Base-by-base conservation (phyloP, 2,329 filamentous ascomycete species). In the Trichoderma brevicompactum region DNA sequence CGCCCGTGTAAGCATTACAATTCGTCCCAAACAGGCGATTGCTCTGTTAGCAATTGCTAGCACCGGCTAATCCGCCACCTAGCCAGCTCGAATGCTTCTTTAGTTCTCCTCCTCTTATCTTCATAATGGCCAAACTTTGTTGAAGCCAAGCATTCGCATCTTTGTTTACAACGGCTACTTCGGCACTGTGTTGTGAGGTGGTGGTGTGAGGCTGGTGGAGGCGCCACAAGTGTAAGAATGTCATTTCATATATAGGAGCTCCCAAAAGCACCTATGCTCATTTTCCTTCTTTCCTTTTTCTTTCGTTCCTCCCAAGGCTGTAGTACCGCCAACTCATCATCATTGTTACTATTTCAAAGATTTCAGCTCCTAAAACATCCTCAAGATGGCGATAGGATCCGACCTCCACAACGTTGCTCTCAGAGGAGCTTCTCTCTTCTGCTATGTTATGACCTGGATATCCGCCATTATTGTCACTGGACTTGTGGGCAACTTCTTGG, bases 41-140 rank as follows among this genome's bases (percentile, higher is more conserved):
- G 44, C 56, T 60, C 38, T 36, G 1, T 34, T 44, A 8, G 38
- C 36, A 52, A 19, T 7, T 52, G 48, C 38, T 44, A 62, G 46
- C 59, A 62, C 23, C 38, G 38, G 48, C 59, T 28, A 44, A 36
- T 13, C 17, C 50, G 60, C 60, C 60, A 63, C 60, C 10, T 7
- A 2, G 17, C 40, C 46, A 36, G 10, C 23, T 50, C 38, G 19
- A 15, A n/a, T 15, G 38, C 43, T 28, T 36, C 17, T 40, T 41
- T 50, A 50, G 56, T 28, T 60, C 36, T 49, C 34, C 43, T 44
- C 23, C 60, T 54, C 49, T 54, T 63, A 63, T 63, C 48, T 53
- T 54, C 60, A 63, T 63, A 63, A 63, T 63, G 28, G 60, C 60
- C 49, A 63, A 63, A 63, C 49, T 44, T 46, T 63, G 49, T 63